Conservation (phyloP, 2,329 filamentous ascomycete genomes). For the Trichoderma sp. region DNA sequence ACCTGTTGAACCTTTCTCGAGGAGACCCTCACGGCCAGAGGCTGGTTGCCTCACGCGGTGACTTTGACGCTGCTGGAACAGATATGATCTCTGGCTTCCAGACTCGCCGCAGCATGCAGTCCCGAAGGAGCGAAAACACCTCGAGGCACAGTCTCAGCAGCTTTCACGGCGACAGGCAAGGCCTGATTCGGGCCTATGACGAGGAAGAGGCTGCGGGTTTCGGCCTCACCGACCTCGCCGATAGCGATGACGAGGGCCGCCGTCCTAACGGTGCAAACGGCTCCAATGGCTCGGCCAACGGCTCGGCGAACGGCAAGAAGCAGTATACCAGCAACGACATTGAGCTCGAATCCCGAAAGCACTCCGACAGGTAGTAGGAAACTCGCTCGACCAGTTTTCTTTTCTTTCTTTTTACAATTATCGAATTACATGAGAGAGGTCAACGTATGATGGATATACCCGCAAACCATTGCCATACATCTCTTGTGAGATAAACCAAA, state of each 20-base stretch:
- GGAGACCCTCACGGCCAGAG: slow-evolving; percentile 79
- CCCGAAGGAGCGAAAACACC: slow-evolving; percentile 69
- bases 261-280: slow-evolving; percentile 15
- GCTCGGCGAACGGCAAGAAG: slow-evolving; percentile 43
- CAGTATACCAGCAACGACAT: slow-evolving; percentile 41
- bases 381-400: not conserved
- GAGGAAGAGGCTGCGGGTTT: slow-evolving; percentile 73
- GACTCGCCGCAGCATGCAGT: slow-evolving; percentile 91
- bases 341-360: slow-evolving; percentile 51
- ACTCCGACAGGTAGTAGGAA: slow-evolving; percentile 32
- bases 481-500: slow-evolving; percentile 13
- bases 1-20: slow-evolving; percentile 92
- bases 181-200: slow-evolving; percentile 85
- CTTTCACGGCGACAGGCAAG: slow-evolving; percentile 68
- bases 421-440: slow-evolving; percentile 1
- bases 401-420: not conserved
- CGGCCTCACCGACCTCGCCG: slow-evolving; percentile 73
- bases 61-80: slow-evolving; percentile 78
- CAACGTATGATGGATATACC: slow-evolving; percentile 18
- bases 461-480: slow-evolving; percentile 8
- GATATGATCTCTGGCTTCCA: slow-evolving; percentile 87
- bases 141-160: slow-evolving; percentile 62
- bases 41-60: slow-evolving; percentile 57
- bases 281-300: slow-evolving; percentile 41
- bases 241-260: slow-evolving; percentile 62